Conservation (phyloP, 352 stramenopile species). For the Phytopythium cucurbitacearum region DNA sequence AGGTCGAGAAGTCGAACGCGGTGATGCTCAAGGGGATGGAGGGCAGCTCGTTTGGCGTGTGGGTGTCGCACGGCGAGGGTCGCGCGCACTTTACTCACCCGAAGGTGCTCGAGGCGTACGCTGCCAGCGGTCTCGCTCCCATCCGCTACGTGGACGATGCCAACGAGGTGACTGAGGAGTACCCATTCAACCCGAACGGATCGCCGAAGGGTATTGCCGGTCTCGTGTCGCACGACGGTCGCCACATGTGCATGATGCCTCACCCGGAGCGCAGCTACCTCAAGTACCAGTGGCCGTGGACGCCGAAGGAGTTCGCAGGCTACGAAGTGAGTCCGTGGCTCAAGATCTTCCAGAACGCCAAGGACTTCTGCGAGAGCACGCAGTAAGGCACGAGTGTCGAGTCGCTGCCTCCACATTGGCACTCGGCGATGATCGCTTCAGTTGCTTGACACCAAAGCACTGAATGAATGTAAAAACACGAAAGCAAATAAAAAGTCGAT, state of each 20-base stretch:
- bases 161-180: conserved; percentile 93
- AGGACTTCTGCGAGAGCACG: conserved; percentile 91
- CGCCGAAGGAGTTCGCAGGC: conserved; percentile 81
- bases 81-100: conserved; percentile 95
- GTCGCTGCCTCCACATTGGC: background rate
- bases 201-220: conserved; percentile 95
- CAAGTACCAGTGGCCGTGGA: conserved; percentile 98
- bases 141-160: conserved; percentile 97
- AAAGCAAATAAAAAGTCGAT: too few species aligned
- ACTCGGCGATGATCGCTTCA: too few species aligned
- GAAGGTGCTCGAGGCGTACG: conserved; percentile 84
- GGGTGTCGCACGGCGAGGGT: conserved; percentile 93
- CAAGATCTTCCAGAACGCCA: conserved; percentile 98
- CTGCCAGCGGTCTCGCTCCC: conserved; percentile 91
- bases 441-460: too few species aligned
- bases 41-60: conserved; percentile 96
- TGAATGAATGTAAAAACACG: too few species aligned
- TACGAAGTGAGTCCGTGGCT: conserved; percentile 92
- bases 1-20: conserved; percentile 93
- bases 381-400: conserved; percentile 20
- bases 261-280: conserved; percentile 98
- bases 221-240: conserved; percentile 95
- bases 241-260: conserved; percentile 99
- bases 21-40: conserved; percentile 99
- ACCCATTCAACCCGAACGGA: conserved; percentile 99